Evolutionary conservation across 495 filamentous ascomycete genomes (phyloP), one percentile per base, ranked within the genome.

Genomic region (Penicillium coprophilum): DNA sequence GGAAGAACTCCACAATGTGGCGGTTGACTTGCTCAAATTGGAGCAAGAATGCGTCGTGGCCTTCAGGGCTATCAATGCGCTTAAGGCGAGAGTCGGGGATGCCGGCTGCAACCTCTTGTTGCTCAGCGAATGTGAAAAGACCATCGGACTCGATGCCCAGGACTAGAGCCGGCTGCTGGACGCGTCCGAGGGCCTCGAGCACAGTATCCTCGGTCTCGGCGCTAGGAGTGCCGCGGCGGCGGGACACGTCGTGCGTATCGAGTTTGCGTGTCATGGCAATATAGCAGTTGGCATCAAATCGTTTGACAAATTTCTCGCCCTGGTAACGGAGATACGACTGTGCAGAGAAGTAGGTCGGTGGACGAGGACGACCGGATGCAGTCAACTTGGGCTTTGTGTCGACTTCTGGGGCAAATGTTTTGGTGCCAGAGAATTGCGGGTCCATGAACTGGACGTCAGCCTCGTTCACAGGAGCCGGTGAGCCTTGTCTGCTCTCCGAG

Each of bases 251-350:
- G 68, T 98, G 94, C 3, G 94, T 98, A 65, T 98, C 94, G n/a
- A 98, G 85, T 72, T 98, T 98, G 56, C 94, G 89, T 6, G 94
- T 97, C 70, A 97, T 96, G 57, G 94, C 92, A 55, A 98, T 97
- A 74, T 98, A 98, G 76, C 94, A 97, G 68, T 98, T 98, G 59
- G 90, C 88, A 72, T 98, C 94, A 67, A 97, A 98, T 7, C 94
- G 87, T 66, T 90, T 91, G 58, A 97, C 93, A 67, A 98, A 98
- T 71, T 98, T 98, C 52, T 87, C 82, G 40, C 90, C 93, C 74
- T 98, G 94, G 72, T 98, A 98, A n/a, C 94, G 88, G 7, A 98
- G 87, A 69, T 98, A 98, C 1, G 90, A 96, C 67, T 98, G 94
- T 0, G 93, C 94, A 15, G 93, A 97, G 73, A 97, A 98, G 69